Conservation (phyloP, 202 grass and related monocot genomes). For the Sporobolus alterniflorus region DNA sequence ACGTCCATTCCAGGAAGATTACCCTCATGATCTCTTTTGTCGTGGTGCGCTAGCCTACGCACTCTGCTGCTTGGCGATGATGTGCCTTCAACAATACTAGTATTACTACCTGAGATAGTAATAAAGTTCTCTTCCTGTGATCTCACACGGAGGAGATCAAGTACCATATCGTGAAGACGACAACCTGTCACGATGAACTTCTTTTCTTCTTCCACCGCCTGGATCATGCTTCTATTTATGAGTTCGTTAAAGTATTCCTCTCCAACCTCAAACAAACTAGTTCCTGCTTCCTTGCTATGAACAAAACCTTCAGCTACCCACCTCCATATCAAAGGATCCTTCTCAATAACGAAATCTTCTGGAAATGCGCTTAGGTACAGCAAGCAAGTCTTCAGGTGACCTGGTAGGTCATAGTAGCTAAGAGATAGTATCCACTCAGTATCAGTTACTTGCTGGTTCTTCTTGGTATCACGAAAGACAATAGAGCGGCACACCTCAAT, state of each 20-base stretch:
- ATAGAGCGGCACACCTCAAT: no score
- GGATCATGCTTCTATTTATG: constrained; percentile 7
- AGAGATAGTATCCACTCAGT: constrained; percentile 25
- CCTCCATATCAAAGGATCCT: neutral
- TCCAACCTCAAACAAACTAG: neutral
- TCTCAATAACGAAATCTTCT: neutral
- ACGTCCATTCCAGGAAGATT: no score
- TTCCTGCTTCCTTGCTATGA: neutral
- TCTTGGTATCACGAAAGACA: neutral
- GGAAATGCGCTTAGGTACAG: constrained; percentile 2
- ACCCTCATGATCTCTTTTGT: neutral
- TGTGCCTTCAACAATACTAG: no score
- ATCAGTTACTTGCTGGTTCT: neutral
- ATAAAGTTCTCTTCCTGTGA: neutral
- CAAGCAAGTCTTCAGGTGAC: constrained; percentile 14
- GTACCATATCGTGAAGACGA: neutral
- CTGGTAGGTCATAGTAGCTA: constrained; percentile 30
- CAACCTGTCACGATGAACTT: rapidly evolving
- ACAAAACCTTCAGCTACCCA: constrained; percentile 44
- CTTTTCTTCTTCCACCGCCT: neutral
- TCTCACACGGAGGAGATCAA: neutral
- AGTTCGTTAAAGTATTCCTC: neutral
- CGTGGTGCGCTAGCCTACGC: neutral
- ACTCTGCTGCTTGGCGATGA: neutral
- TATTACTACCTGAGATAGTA: neutral